Percentiles rank a stretch among this genome's conserved stretches.
Evolutionary conservation across 176 grass and related monocot species (phyloP).

Genomic region (Rhynchospora breviuscula): DNA sequence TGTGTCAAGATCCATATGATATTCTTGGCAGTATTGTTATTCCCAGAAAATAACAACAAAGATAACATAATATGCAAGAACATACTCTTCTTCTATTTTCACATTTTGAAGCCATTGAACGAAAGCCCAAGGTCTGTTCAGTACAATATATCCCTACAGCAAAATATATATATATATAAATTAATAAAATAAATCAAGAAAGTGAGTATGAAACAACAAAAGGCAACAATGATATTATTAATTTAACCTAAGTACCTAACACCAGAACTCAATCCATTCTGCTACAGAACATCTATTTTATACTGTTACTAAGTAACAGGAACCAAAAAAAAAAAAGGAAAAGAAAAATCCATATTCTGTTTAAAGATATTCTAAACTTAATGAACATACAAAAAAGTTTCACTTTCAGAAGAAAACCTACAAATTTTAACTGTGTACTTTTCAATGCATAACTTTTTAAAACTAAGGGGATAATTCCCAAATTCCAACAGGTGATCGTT

Average conservation of each 20-base stretch:
- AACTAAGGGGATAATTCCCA: not conserved
- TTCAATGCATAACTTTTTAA: not conserved
- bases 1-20: not conserved
- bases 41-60: not conserved
- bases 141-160: slow-evolving; percentile 79
- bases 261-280: not conserved
- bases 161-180: slow-evolving; percentile 17
- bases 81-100: slow-evolving; percentile 79
- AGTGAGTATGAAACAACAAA: not conserved
- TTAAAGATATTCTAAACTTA: not conserved
- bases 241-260: not conserved
- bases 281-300: not conserved
- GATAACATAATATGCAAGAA: not conserved
- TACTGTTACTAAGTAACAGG: not conserved
- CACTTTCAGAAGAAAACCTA: not conserved
- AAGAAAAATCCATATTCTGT: not conserved
- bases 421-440: not conserved
- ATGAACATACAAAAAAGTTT: not conserved
- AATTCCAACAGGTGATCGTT: not conserved
- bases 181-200: slow-evolving; percentile 13
- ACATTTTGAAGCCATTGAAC: slow-evolving; percentile 84
- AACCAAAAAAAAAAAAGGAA: not conserved
- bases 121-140: slow-evolving; percentile 99
- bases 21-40: not conserved
- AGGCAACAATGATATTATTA: not conserved